phyloP scores from a whole-genome alignment of 2,329 filamentous ascomycete genomes.

The Talaromyces sp. region DNA sequence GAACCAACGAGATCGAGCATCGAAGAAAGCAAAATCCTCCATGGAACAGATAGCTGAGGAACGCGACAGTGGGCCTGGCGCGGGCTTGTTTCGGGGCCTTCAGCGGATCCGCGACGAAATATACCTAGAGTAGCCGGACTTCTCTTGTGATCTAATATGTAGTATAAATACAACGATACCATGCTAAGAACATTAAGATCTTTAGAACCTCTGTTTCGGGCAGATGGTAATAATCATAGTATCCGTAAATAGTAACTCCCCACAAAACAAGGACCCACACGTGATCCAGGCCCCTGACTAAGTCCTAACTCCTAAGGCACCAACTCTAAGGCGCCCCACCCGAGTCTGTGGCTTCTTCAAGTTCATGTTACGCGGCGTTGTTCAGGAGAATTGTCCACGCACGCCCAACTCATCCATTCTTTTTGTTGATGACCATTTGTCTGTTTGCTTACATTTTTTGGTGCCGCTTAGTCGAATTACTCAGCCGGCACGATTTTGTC shows the following conservation, averaged over 20 bases:
- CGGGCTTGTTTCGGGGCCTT: conserved; percentile 52
- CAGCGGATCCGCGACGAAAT: conserved; percentile 53
- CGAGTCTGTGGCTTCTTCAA: conserved; percentile 1
- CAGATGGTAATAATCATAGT: no score
- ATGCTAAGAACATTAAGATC: neutral
- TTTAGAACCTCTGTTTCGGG: neutral
- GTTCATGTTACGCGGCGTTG: neutral
- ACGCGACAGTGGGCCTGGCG: conserved; percentile 39
- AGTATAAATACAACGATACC: conserved; percentile 1
- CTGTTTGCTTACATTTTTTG: neutral
- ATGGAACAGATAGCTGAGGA: conserved; percentile 23
- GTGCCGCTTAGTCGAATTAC: neutral
- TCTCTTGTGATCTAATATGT: conserved; percentile 13
- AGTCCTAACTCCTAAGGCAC: neutral
- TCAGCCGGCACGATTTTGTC: neutral
- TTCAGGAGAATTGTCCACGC: neutral
- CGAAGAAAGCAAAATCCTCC: conserved; percentile 25
- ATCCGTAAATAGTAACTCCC: neutral
- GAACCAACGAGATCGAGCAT: conserved; percentile 29
- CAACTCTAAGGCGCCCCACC: conserved; percentile 6
- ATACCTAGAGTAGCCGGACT: conserved; percentile 44
- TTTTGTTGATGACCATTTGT: neutral
- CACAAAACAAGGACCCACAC: conserved; percentile 10
- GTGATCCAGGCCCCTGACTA: conserved; percentile 8
- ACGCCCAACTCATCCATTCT: neutral